Evolutionary conservation across 345 rosid species (phyloP).

Genomic region (Syzygium jambos): DNA sequence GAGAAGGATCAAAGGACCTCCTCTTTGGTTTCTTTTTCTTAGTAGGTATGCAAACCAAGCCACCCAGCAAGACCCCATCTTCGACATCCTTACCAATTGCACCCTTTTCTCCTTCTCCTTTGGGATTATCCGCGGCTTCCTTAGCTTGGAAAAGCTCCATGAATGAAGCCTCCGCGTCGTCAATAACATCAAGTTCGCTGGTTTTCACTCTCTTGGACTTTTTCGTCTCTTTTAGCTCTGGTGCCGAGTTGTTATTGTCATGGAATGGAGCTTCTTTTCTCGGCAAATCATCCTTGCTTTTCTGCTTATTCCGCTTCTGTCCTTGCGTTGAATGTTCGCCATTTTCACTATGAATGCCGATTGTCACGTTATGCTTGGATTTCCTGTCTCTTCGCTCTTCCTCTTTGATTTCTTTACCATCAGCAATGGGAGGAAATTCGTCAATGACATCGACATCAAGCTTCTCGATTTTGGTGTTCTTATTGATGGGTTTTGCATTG

Average conservation of each 20-base stretch:
- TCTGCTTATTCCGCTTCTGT: slow-evolving; percentile 22
- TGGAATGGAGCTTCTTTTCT: slow-evolving; percentile 5
- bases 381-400: slow-evolving; percentile 11
- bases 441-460: slow-evolving; percentile 7
- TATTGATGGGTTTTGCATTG: slow-evolving; percentile 61
- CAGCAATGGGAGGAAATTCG: slow-evolving; percentile 2
- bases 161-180: slow-evolving; percentile 53
- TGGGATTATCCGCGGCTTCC: slow-evolving; percentile 10
- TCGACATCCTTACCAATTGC: slow-evolving; percentile 7
- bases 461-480: slow-evolving; percentile 20
- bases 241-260: background rate
- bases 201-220: slow-evolving; percentile 10
- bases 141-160: slow-evolving; percentile 33
- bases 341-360: background rate
- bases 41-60: slow-evolving; percentile 12
- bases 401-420: slow-evolving; percentile 12
- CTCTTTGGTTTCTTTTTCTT: slow-evolving; percentile 48
- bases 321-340: background rate
- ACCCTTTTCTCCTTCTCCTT: slow-evolving; percentile 6
- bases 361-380: background rate
- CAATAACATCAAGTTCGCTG: slow-evolving; percentile 43
- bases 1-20: slow-evolving; percentile 9
- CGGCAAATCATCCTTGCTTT: slow-evolving; percentile 1
- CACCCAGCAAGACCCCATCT: slow-evolving; percentile 10
- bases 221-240: slow-evolving; percentile 14